Percentiles rank a stretch among this genome's conserved stretches.
Conservation (phyloP, 805 yeast genomes). For the Saccharomycopsis sp. region DNA sequence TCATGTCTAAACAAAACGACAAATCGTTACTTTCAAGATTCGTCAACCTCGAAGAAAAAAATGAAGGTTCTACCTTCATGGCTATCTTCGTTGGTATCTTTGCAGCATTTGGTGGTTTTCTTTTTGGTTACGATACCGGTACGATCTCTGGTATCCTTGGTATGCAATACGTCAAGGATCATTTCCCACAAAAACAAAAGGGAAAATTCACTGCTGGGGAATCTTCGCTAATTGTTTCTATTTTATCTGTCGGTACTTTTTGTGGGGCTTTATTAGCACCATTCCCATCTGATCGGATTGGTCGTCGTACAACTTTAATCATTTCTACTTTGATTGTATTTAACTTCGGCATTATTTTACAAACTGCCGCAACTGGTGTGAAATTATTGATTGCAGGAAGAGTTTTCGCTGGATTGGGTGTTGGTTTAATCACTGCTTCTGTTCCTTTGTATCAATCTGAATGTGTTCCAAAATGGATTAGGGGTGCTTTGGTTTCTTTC, state of each 20-base stretch:
- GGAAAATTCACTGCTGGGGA: slow-evolving; percentile 38
- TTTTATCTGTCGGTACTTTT: slow-evolving; percentile 67
- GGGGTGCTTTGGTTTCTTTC: slow-evolving; percentile 72
- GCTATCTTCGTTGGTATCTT: slow-evolving; percentile 50
- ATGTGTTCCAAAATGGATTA: slow-evolving; percentile 67
- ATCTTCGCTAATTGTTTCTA: slow-evolving; percentile 58
- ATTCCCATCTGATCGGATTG: slow-evolving; percentile 45
- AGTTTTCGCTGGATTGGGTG: slow-evolving; percentile 64
- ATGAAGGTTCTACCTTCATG: slow-evolving; percentile 24
- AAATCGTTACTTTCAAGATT: neutral
- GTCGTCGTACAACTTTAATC: slow-evolving; percentile 46
- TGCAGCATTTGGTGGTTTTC: slow-evolving; percentile 61
- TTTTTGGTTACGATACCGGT: slow-evolving; percentile 66
- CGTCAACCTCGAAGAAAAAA: slow-evolving; percentile 32
- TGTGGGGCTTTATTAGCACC: slow-evolving; percentile 60
- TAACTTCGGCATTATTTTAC: slow-evolving; percentile 47
- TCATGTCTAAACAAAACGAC: too few species aligned
- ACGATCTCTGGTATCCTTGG: slow-evolving; percentile 59
- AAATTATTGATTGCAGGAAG: slow-evolving; percentile 53
- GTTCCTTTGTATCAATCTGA: slow-evolving; percentile 77
- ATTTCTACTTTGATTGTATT: slow-evolving; percentile 39
- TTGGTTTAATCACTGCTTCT: slow-evolving; percentile 65
- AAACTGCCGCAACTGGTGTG: slow-evolving; percentile 39
- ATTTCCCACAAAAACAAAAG: slow-evolving; percentile 34
- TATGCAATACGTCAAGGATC: slow-evolving; percentile 45